Percentiles rank a stretch among this genome's conserved stretches.
Conservation (phyloP, 1,284 basidiomycete species). For the Cutaneotrichosporon cutaneum region DNA sequence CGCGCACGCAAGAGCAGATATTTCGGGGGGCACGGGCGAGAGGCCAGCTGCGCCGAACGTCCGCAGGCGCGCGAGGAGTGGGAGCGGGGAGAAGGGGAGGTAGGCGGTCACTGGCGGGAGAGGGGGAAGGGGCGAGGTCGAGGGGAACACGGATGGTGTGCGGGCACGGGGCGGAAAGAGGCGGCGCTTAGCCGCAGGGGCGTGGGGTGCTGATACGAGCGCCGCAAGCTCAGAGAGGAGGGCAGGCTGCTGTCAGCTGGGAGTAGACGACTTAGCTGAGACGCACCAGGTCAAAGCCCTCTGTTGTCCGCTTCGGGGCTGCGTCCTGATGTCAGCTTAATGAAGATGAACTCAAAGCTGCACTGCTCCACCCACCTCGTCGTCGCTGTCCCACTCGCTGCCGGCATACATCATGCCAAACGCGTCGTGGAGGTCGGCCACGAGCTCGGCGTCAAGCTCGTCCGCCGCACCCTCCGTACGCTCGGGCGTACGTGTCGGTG, state of each 20-base stretch:
- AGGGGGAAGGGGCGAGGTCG: slow-evolving; percentile 29
- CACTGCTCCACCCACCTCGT: slow-evolving; percentile 6
- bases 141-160: slow-evolving; percentile 22
- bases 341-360: background rate
- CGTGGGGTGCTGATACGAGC: background rate
- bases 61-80: slow-evolving; percentile 36
- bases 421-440: slow-evolving; percentile 22
- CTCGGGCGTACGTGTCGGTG: no score
- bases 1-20: slow-evolving; percentile 28
- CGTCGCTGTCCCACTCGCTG: slow-evolving; percentile 19
- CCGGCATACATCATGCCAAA: slow-evolving; percentile 21
- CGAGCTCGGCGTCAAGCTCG: slow-evolving; percentile 2
- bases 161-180: slow-evolving; percentile 10
- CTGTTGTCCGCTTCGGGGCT: background rate
- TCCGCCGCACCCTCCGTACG: no score
- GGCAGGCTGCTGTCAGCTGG: slow-evolving; percentile 6
- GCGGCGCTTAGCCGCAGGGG: background rate
- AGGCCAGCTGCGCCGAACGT: slow-evolving; percentile 32
- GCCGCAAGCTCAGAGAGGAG: slow-evolving; percentile 15
- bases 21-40: slow-evolving; percentile 20
- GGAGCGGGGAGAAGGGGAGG: slow-evolving; percentile 40
- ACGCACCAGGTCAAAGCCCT: background rate
- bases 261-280: background rate
- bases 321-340: slow-evolving; percentile 1
- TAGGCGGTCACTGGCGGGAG: slow-evolving; percentile 26